A percentile compares a stretch with the other conserved stretches of the same genome.
phyloP scores from a whole-genome alignment of 805 yeast species.

The Tetrapisispora taiwanensis region DNA sequence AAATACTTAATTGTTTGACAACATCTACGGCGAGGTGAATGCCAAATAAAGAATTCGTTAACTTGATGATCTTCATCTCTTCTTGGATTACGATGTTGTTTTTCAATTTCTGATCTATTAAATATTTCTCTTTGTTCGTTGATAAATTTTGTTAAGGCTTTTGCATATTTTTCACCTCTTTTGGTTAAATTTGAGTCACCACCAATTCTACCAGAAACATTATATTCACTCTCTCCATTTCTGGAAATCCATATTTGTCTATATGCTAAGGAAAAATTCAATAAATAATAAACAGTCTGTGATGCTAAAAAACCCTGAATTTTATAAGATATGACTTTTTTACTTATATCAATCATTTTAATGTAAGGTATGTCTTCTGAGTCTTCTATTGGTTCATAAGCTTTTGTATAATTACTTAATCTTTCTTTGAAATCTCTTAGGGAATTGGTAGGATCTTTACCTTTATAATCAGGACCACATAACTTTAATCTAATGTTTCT shows the following conservation, averaged over 20 bases:
- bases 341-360: constrained; percentile 93
- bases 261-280: constrained; percentile 80
- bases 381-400: constrained; percentile 84
- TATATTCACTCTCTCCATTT: constrained; percentile 87
- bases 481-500: constrained; percentile 76
- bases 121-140: constrained; percentile 60
- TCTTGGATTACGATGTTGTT: constrained; percentile 27
- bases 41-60: constrained; percentile 83
- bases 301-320: constrained; percentile 84
- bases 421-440: constrained; percentile 74
- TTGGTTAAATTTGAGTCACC: constrained; percentile 79
- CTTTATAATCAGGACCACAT: constrained; percentile 84
- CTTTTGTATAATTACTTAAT: constrained; percentile 72
- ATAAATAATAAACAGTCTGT: constrained; percentile 80
- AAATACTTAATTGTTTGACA: constrained; percentile 70
- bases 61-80: constrained; percentile 29
- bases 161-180: constrained; percentile 67
- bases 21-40: constrained; percentile 74
- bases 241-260: constrained; percentile 92
- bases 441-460: constrained; percentile 76
- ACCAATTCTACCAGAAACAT: constrained; percentile 77
- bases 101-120: constrained; percentile 42
- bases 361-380: constrained; percentile 70
- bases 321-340: constrained; percentile 84
- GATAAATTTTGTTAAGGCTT: constrained; percentile 66